Conservation (phyloP, 2,329 filamentous ascomycete genomes). For the Cordyceps cateniannulata region DNA sequence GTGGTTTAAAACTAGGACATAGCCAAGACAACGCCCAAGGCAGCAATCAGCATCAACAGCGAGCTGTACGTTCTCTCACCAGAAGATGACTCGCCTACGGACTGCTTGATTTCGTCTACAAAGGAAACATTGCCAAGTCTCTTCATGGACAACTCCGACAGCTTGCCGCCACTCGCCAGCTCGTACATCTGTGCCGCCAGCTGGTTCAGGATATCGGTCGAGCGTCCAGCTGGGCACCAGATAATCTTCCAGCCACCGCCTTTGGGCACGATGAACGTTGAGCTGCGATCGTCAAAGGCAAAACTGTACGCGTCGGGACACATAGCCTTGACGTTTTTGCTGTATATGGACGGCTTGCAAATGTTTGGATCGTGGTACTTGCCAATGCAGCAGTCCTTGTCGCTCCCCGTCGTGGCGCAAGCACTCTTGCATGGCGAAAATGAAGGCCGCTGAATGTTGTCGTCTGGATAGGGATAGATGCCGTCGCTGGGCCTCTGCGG, state of each 20-base stretch:
- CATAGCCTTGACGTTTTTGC: conserved; percentile 61
- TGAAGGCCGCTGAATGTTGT: conserved; percentile 59
- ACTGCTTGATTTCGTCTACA: conserved; percentile 24
- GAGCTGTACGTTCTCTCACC: background rate
- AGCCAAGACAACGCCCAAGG: background rate
- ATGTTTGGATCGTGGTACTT: conserved; percentile 54
- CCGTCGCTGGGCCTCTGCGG: conserved; percentile 67
- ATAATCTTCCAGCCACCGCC: conserved; percentile 74
- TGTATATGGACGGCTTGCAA: conserved; percentile 64
- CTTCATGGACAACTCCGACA: conserved; percentile 27
- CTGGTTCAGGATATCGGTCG: conserved; percentile 51
- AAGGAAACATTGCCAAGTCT: conserved; percentile 29
- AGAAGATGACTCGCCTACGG: background rate
- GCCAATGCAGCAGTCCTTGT: conserved; percentile 71
- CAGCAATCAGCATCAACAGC: background rate
- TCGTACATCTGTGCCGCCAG: conserved; percentile 43
- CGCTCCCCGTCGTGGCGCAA: conserved; percentile 61
- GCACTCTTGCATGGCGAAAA: conserved; percentile 76
- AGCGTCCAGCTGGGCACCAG: conserved; percentile 63
- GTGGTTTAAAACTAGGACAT: conserved; percentile 3
- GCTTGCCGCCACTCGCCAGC: conserved; percentile 36
- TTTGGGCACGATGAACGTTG: conserved; percentile 55
- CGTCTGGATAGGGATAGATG: conserved; percentile 75
- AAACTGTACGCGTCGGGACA: conserved; percentile 84
- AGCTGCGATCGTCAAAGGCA: conserved; percentile 54